Conservation (phyloP, 2,329 filamentous ascomycete genomes). For the Lojkania enalia region DNA sequence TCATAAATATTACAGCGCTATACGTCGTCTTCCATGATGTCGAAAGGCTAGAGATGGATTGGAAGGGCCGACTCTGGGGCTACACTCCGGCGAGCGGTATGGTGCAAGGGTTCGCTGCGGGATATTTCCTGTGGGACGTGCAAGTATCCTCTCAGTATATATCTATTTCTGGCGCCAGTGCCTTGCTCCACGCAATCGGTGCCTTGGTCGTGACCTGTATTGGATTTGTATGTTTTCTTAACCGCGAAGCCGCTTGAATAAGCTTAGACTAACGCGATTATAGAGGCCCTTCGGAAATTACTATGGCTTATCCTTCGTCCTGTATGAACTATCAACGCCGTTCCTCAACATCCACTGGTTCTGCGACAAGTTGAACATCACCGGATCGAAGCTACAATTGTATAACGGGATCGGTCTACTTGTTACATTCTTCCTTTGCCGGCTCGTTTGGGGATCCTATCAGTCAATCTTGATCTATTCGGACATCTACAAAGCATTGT, state of each 20-base stretch:
- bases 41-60: conserved; percentile 69
- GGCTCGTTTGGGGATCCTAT: conserved; percentile 76
- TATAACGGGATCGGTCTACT: conserved; percentile 77
- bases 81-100: conserved; percentile 75
- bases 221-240: conserved; percentile 68
- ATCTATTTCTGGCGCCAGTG: conserved; percentile 71
- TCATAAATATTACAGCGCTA: conserved; percentile 72
- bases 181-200: conserved; percentile 74
- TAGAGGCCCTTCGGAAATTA: conserved; percentile 83
- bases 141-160: conserved; percentile 68
- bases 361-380: conserved; percentile 80
- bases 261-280: not conserved
- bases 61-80: conserved; percentile 73
- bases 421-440: conserved; percentile 72
- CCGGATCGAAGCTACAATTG: conserved; percentile 71
- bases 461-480: conserved; percentile 66
- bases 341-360: conserved; percentile 92
- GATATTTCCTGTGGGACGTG: conserved; percentile 68
- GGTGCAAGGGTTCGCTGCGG: conserved; percentile 72
- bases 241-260: not conserved
- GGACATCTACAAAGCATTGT: conserved; percentile 62
- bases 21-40: conserved; percentile 69
- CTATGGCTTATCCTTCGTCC: conserved; percentile 77
- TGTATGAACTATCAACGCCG: conserved; percentile 82
- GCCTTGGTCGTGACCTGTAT: conserved; percentile 74